Evolutionary conservation across 306 rosid species (phyloP), one percentile per base, ranked within the genome.

Genomic region (Lablab purpureus): DNA sequence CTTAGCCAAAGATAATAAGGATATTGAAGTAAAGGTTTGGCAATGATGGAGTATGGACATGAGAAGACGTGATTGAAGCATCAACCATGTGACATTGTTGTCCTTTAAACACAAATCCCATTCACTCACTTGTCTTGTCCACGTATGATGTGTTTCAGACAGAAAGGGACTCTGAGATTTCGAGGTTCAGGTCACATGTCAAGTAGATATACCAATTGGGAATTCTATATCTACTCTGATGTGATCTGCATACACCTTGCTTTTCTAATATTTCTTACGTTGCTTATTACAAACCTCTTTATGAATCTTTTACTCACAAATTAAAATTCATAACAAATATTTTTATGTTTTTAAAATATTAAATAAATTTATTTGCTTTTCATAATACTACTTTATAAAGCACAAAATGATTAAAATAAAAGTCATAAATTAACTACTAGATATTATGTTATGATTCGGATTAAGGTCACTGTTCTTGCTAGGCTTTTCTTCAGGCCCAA

Each of bases 1-100:
- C 68, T 65, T 54, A 36, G 45, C 51, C 74, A 22, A 45, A 10
- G 3, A 30, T 59, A 17, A 17, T 50, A 56, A 11, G 5, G 41
- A 65, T 36, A 12, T 25, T 17, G 74, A 7, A 54, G 37, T 58
- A 22, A 59, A 59, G 54, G 18, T 32, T 72, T 51, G 59, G 54
- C 68, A 67, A 15, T 74, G 69, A 74, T 40, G 8, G 45, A 40
- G 28, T 62, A 30, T 63, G 79, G 67, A 81, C 81, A 81, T 67
- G 6, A 22, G 6, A 22, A 22, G 73, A 67, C 40, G 68, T 68
- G 64, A 59, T 59, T 74, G 49, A 60, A 77, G 27, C 64, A 41
- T 50, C 63, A 60, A 59, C 69, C 87, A 79, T 74, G 87, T 79
- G 84, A 62, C 45, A 28, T 79, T 51, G 76, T 60, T 79, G 43